Evolutionary conservation across 306 rosid genomes (phyloP).

Genomic region (Gastrolobium bilobum): DNA sequence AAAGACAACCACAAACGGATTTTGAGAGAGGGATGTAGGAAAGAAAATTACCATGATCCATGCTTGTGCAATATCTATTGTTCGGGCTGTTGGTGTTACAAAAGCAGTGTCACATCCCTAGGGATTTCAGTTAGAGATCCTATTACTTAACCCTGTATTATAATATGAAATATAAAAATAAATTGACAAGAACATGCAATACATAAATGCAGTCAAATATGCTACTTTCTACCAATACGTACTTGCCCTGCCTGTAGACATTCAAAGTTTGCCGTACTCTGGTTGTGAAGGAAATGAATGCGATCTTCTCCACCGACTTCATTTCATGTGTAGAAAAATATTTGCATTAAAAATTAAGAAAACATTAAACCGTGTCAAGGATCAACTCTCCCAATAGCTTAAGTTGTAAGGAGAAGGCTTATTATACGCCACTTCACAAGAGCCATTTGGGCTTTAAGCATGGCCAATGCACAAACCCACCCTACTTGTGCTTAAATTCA

Average conservation of each 20-base stretch:
- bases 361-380: constrained; percentile 34
- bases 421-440: background rate
- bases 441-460: too few relatives aligned
- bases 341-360: constrained; percentile 30
- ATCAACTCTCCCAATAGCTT: background rate
- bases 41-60: constrained; percentile 85
- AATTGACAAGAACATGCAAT: constrained; percentile 45
- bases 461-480: background rate
- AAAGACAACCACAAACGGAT: constrained; percentile 35
- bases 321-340: constrained; percentile 43
- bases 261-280: constrained; percentile 92
- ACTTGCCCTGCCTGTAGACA: constrained; percentile 81
- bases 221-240: constrained; percentile 49
- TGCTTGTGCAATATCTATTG: constrained; percentile 89
- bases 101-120: constrained; percentile 98
- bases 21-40: constrained; percentile 12
- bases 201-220: constrained; percentile 47
- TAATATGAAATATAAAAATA: constrained; percentile 59
- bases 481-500: background rate
- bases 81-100: constrained; percentile 97
- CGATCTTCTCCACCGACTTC: constrained; percentile 94
- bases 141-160: constrained; percentile 74
- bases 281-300: constrained; percentile 93
- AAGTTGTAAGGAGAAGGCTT: background rate
- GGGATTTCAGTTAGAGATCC: constrained; percentile 78